Percentiles rank a stretch among this genome's conserved stretches.
These are phyloP conservation scores for Dicorynia guianensis DNA, from an alignment of 306 rosid species.

Conservation along the genomic window DNA sequence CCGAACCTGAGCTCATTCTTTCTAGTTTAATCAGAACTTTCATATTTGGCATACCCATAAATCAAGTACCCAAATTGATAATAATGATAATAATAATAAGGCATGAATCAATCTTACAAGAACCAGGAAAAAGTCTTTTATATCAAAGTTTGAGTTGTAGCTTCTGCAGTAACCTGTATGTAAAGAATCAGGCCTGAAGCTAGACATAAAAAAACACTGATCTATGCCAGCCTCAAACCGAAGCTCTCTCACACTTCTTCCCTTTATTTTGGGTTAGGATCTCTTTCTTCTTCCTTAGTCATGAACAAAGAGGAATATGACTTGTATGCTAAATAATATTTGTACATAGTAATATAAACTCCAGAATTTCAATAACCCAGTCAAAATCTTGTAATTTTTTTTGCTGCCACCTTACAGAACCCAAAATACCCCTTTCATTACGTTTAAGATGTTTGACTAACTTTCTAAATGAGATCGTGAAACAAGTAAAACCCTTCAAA, in stretches of 20 bases:
- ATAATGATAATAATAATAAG: constrained; percentile 5
- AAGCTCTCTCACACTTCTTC: neutral
- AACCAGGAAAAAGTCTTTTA: constrained; percentile 6
- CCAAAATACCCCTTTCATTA: too few species aligned
- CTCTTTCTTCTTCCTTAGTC: too few species aligned
- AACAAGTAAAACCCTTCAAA: too few species aligned
- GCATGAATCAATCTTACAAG: constrained; percentile 15
- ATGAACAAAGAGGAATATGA: too few species aligned
- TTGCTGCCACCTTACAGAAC: too few species aligned
- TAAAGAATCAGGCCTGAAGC: constrained; percentile 20
- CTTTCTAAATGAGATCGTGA: too few species aligned
- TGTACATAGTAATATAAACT: too few species aligned
- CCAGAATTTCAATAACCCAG: too few species aligned
- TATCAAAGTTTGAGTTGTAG: constrained; percentile 3
- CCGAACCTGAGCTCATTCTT: neutral
- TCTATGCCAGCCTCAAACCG: constrained; percentile 20
- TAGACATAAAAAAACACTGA: constrained; percentile 22
- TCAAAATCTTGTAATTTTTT: too few species aligned
- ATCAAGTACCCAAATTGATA: constrained; percentile 8
- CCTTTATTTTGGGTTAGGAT: too few species aligned
- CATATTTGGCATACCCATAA: neutral
- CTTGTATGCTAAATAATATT: too few species aligned
- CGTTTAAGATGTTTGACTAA: too few species aligned
- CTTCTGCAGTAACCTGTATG: constrained; percentile 27
- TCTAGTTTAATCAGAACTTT: neutral